Percentiles rank a stretch among this genome's conserved stretches.
Conservation (phyloP, 306 rosid genomes). For the Hippophae rhamnoides region DNA sequence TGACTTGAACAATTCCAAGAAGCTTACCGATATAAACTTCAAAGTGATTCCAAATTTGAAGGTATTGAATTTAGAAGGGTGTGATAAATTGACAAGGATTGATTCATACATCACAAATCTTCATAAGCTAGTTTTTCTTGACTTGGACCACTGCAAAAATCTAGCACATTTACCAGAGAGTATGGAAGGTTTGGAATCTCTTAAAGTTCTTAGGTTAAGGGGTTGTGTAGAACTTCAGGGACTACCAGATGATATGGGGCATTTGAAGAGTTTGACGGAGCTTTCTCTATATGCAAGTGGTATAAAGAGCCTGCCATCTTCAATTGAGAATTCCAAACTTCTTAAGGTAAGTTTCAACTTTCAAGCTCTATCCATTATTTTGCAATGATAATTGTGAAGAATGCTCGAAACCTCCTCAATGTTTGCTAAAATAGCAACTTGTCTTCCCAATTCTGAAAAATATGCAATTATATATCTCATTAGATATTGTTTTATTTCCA, state of each 20-base stretch:
- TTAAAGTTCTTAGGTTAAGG: neutral
- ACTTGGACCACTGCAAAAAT: neutral
- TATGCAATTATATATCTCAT: too few species aligned
- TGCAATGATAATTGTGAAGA: too few species aligned
- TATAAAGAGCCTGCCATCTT: neutral
- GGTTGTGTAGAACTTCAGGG: neutral
- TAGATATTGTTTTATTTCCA: too few species aligned
- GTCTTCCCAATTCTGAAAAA: too few species aligned
- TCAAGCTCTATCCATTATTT: too few species aligned
- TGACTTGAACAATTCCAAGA: neutral
- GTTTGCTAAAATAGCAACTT: too few species aligned
- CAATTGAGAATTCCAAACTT: neutral
- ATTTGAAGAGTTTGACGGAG: neutral
- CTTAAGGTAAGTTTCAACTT: too few species aligned
- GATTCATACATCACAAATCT: neutral
- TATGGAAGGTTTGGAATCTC: neutral
- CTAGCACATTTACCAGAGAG: neutral
- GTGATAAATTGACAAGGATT: neutral
- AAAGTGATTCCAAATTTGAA: neutral
- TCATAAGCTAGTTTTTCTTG: neutral
- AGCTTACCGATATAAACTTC: neutral
- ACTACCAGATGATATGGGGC: neutral
- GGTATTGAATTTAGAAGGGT: conserved; percentile 2
- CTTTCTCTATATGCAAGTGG: neutral
- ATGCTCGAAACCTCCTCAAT: too few species aligned